Evolutionary conservation across 257 asterid species (phyloP).

Genomic region (Solanum habrochaites): DNA sequence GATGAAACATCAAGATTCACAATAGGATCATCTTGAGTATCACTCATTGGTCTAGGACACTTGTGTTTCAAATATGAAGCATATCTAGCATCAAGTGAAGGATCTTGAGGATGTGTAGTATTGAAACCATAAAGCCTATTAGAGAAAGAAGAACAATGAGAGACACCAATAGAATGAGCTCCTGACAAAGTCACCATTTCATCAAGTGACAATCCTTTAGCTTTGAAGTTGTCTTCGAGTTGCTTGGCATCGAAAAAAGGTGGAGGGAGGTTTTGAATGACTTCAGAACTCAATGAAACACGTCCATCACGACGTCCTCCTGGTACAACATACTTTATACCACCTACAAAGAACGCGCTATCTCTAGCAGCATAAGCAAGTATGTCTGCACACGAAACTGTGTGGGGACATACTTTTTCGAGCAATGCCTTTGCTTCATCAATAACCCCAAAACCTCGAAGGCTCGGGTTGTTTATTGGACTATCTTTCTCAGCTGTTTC

Average conservation of each 20-base stretch:
- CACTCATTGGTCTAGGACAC: slow-evolving; percentile 24
- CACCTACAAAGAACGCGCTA: neutral
- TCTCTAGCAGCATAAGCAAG: neutral
- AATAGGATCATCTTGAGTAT: slow-evolving; percentile 1
- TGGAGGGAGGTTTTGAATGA: neutral
- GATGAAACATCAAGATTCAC: slow-evolving; percentile 17
- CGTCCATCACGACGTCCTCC: slow-evolving; percentile 3
- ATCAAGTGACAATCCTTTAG: neutral
- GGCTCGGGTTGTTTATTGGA: neutral
- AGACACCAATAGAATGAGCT: slow-evolving; percentile 39
- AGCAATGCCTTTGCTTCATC: neutral
- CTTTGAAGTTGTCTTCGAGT: neutral
- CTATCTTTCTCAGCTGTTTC: neutral
- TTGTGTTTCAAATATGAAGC: slow-evolving; percentile 20
- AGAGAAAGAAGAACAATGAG: slow-evolving; percentile 24
- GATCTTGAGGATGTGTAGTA: slow-evolving; percentile 31
- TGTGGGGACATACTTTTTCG: neutral
- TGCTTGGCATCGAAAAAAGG: neutral
- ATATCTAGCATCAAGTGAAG: slow-evolving; percentile 20
- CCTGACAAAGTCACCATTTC: slow-evolving; percentile 3
- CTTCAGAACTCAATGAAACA: neutral
- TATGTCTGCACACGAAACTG: neutral
- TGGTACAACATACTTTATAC: neutral
- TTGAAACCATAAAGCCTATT: slow-evolving; percentile 44
- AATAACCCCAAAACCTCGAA: neutral